Evolutionary conservation across 2,329 filamentous ascomycete genomes (phyloP).

Genomic region (Acrocalymma vagum): DNA sequence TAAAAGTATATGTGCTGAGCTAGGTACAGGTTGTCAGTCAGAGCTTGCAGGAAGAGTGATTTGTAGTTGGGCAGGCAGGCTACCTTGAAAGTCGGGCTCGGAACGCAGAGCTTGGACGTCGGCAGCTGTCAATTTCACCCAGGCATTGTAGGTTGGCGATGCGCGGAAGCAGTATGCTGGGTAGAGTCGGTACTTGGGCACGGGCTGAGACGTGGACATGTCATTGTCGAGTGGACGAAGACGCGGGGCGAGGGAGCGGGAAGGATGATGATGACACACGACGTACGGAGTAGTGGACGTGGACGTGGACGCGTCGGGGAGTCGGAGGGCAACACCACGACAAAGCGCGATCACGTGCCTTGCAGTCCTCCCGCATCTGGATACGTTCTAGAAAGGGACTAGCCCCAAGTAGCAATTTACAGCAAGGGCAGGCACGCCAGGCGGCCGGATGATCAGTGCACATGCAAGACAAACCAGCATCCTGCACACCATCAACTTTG

Average conservation of each 20-base stretch:
- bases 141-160: conserved; percentile 69
- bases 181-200: conserved; percentile 53
- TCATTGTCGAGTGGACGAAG: conserved; percentile 28
- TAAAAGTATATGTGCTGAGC: conserved; percentile 65
- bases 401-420: neutral
- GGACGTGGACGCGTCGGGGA: conserved; percentile 26
- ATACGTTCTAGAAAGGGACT: neutral
- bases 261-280: conserved; percentile 24
- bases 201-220: conserved; percentile 33
- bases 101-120: conserved; percentile 63
- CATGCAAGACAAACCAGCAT: conserved; percentile 28
- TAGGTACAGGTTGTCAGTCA: conserved; percentile 29
- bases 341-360: conserved; percentile 24
- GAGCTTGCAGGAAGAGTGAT: neutral
- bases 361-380: no score
- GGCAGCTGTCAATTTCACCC: conserved; percentile 67
- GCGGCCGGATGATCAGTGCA: conserved; percentile 28
- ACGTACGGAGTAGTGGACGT: conserved; percentile 13
- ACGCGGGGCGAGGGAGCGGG: no score
- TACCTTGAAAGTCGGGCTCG: conserved; percentile 62
- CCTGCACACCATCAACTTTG: conserved; percentile 24
- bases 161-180: conserved; percentile 67
- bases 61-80: neutral
- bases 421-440: no score
- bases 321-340: conserved; percentile 16